Evolutionary conservation across 225 moss, liverwort and hornwort genomes (phyloP), one percentile per base, ranked within the genome.

Genomic region (Neckera pumila): DNA sequence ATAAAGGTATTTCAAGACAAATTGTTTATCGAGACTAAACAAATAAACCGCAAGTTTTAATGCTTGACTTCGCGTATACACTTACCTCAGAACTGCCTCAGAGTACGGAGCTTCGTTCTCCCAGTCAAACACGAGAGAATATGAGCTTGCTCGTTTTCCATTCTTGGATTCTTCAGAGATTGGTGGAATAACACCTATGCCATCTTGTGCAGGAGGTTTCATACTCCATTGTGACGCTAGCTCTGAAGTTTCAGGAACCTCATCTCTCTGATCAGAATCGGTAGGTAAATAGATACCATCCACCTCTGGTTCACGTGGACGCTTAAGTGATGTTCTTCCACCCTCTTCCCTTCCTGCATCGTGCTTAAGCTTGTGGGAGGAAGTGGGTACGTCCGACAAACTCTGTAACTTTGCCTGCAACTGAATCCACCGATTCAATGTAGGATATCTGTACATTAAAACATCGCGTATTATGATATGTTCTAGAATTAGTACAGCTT

Each of bases 351-450:
- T 93, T 86, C 86, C 91, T 83, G 77, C 81, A 84, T 91, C 92
- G 61, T 90, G 89, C 62, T 94, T 94, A 63, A 88, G 86, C 73
- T 89, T 93, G 88, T 89, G 94, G 33, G 94, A 91, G 87, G 95
- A 96, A 72, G 92, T 94, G 64, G 97, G 90, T 78, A 94, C 95
- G 64, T 96, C 94, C 36, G 95, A 93, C 67, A 99, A 85, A 85
- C 95, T 93, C 91, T 99, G 96, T 60, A 95, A 89, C 90, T 96
- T 96, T 82, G 96, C 96, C 92, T 99, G 97, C 89, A 99, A 95
- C 91, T 99, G 96, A 90, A 99, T 97, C 99, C 99, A 99, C 85
- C 99, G 96, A 90, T 99, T 95, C 77, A 99, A 92, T 49, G 97
- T 95, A 63, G 97, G 90, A 90, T 94, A 96, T 59, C 98, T 99